A percentile compares a stretch with the other conserved stretches of the same genome.
Conservation (phyloP, 805 yeast genomes). For the Zygosaccharomyces pseudorouxii region DNA sequence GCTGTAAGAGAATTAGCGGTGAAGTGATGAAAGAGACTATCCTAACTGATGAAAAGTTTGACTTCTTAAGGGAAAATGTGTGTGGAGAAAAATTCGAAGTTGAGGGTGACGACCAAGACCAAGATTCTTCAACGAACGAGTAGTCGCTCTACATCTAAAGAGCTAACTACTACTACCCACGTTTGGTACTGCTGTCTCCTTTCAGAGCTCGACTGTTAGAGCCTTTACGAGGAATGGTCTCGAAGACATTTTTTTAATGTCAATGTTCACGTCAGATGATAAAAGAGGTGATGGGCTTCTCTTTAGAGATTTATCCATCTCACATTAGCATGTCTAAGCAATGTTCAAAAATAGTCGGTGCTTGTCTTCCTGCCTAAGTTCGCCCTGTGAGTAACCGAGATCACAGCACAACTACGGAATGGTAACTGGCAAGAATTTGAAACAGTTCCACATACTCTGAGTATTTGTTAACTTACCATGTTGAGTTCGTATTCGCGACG, state of each 20-base stretch:
- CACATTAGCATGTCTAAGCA: no score
- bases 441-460: no score
- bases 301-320: no score
- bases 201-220: no score
- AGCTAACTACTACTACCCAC: neutral
- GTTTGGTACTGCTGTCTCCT: neutral
- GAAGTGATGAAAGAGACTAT: conserved; percentile 82
- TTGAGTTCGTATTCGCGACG: conserved; percentile 5
- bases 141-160: neutral
- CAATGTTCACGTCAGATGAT: no score
- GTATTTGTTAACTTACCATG: neutral
- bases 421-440: no score
- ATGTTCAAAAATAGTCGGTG: no score
- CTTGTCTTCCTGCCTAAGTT: no score
- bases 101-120: conserved; percentile 8
- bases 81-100: conserved; percentile 27
- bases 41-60: conserved; percentile 82
- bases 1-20: conserved; percentile 76
- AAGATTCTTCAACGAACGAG: conserved; percentile 11
- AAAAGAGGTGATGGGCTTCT: no score
- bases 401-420: no score
- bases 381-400: no score
- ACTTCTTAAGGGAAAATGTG: conserved; percentile 69
- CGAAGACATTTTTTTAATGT: neutral
- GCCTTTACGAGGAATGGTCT: neutral